Evolutionary conservation across 1,139 yeast genomes (phyloP).

Genomic region (Sugiyamaella xylanicola): DNA sequence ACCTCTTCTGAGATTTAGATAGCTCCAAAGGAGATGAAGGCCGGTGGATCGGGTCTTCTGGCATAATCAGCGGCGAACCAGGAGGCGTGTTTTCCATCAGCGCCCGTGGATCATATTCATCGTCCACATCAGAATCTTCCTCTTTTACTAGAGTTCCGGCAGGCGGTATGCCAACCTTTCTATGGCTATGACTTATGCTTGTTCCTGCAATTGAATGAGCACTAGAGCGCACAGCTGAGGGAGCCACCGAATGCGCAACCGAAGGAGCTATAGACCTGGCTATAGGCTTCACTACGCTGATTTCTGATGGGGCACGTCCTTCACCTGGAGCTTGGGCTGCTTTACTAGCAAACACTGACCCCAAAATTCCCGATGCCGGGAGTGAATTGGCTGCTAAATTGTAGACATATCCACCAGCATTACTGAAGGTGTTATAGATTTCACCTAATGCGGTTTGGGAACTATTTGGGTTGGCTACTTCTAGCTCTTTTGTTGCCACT

Average conservation of each 20-base stretch:
- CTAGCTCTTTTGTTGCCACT: not conserved
- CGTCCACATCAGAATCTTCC: slow-evolving; percentile 23
- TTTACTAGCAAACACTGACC: not conserved
- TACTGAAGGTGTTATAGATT: slow-evolving; percentile 9
- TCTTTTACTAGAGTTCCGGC: slow-evolving; percentile 17
- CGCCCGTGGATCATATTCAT: slow-evolving; percentile 23
- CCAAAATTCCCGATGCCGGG: slow-evolving; percentile 4
- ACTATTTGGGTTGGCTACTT: not conserved
- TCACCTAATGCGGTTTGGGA: slow-evolving; percentile 8
- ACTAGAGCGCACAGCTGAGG: not conserved
- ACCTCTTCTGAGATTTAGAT: slow-evolving; percentile 21
- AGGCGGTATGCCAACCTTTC: slow-evolving; percentile 2
- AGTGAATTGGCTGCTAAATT: slow-evolving; percentile 14
- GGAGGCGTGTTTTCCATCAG: slow-evolving; percentile 16
- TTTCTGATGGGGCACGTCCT: not conserved
- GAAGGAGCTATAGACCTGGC: not conserved
- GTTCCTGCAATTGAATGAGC: not conserved
- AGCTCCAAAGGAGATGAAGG: slow-evolving; percentile 18
- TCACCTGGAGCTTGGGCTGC: not conserved
- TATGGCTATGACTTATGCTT: not conserved
- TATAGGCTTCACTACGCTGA: not conserved
- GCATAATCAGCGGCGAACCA: not conserved
- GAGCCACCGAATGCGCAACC: not conserved
- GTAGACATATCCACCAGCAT: slow-evolving; percentile 15
- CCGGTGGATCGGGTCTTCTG: slow-evolving; percentile 13